Conservation (phyloP, 1,284 basidiomycete genomes). For the Fistulinella cinereoalba region DNA sequence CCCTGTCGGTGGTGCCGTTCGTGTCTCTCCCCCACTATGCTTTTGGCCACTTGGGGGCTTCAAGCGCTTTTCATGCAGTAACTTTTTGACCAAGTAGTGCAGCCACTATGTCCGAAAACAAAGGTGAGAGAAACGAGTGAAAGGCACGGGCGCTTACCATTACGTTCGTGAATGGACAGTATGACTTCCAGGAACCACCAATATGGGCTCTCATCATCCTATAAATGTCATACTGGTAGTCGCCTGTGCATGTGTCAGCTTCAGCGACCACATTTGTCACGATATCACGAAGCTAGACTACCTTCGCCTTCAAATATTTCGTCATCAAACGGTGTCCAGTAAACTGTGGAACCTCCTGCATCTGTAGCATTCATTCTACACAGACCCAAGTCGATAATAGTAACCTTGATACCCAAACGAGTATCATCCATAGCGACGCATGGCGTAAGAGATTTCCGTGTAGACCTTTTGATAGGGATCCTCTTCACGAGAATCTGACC, state of each 20-base stretch:
- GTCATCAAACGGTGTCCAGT: slow-evolving; percentile 77
- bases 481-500: slow-evolving; percentile 91
- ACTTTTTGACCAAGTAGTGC: slow-evolving; percentile 72
- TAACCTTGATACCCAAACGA: slow-evolving; percentile 65
- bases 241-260: slow-evolving; percentile 46
- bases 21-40: slow-evolving; percentile 11
- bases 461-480: slow-evolving; percentile 30
- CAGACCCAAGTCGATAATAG: slow-evolving; percentile 93
- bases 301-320: slow-evolving; percentile 85
- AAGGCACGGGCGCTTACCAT: slow-evolving; percentile 55
- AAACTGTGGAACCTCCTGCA: slow-evolving; percentile 41
- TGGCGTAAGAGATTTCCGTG: slow-evolving; percentile 29
- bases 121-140: slow-evolving; percentile 1
- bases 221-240: slow-evolving; percentile 95
- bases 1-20: slow-evolving; percentile 9
- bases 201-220: slow-evolving; percentile 76
- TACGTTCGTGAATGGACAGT: slow-evolving; percentile 81
- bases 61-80: slow-evolving; percentile 67
- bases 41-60: slow-evolving; percentile 43
- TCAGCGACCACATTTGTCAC: slow-evolving; percentile 7
- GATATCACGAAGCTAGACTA: slow-evolving; percentile 26
- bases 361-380: slow-evolving; percentile 72
- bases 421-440: slow-evolving; percentile 57
- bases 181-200: slow-evolving; percentile 65
- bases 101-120: slow-evolving; percentile 60